Percentiles rank a stretch among this genome's conserved stretches.
phyloP scores from a whole-genome alignment of 2,329 filamentous ascomycete genomes.

The Calonectria honghensis region DNA sequence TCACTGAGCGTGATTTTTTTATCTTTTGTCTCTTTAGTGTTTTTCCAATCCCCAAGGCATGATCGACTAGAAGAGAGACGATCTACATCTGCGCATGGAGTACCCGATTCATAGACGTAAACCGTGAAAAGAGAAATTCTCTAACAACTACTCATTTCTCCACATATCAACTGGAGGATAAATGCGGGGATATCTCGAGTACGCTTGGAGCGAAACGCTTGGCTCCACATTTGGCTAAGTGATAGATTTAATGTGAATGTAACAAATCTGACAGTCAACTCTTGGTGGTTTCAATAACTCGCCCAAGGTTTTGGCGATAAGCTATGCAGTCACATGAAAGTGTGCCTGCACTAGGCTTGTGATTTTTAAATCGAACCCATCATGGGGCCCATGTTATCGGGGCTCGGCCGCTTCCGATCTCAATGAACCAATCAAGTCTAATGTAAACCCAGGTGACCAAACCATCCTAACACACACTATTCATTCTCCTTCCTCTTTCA shows the following conservation, averaged over 20 bases:
- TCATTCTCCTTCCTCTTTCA: conserved; percentile 33
- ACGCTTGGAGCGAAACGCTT: neutral
- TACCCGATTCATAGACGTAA: too few species aligned
- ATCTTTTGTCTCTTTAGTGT: neutral
- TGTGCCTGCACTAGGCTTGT: conserved; percentile 20
- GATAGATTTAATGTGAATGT: neutral
- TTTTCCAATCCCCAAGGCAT: neutral
- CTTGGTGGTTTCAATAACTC: neutral
- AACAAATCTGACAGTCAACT: neutral
- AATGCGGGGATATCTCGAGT: neutral
- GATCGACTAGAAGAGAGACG: too few species aligned
- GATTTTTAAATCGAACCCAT: conserved; percentile 27
- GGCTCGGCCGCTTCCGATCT: conserved; percentile 37
- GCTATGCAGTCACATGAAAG: conserved; percentile 12
- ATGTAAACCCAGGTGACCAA: conserved; percentile 30
- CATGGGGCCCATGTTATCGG: conserved; percentile 32
- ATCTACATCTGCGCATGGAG: neutral
- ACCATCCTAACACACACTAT: conserved; percentile 4
- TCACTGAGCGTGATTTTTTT: too few species aligned
- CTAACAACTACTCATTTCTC: too few species aligned
- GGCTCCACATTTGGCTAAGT: neutral
- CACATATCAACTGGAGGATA: too few species aligned
- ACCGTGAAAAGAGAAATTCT: too few species aligned
- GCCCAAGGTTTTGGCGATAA: neutral
- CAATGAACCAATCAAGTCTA: conserved; percentile 32